Conservation (phyloP, 768 basidiomycete genomes). For the Galerina sulciceps region DNA sequence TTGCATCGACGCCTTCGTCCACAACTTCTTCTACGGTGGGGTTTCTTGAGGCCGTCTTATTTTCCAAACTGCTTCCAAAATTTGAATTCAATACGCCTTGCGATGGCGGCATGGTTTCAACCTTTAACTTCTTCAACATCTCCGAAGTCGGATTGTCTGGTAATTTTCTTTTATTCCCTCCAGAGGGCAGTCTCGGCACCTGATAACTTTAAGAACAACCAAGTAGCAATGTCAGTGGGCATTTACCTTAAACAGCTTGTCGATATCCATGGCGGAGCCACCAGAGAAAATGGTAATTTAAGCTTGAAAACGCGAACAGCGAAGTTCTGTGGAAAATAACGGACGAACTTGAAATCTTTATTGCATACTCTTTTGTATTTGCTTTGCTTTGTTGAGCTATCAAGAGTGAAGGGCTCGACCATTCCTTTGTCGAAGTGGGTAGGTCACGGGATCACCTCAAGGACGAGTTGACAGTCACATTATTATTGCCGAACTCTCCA, state of each 20-base stretch:
- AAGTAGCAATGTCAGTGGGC: neutral
- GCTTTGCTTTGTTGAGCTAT: no score
- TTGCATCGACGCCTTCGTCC: constrained; percentile 47
- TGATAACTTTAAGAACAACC: constrained; percentile 22
- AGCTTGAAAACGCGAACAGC: no score
- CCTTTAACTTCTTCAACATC: constrained; percentile 79
- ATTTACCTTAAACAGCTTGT: constrained; percentile 54
- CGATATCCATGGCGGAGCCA: constrained; percentile 45
- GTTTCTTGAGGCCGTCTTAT: constrained; percentile 37
- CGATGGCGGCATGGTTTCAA: constrained; percentile 42
- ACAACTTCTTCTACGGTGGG: constrained; percentile 68
- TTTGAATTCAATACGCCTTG: constrained; percentile 2
- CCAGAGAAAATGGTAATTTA: no score
- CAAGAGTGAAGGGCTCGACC: no score
- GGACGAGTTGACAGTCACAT: no score
- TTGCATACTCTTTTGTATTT: no score
- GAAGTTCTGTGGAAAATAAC: no score
- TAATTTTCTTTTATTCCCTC: constrained; percentile 73
- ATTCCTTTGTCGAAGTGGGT: no score
- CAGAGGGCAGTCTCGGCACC: constrained; percentile 70
- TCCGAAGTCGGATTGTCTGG: constrained; percentile 79
- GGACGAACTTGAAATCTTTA: no score
- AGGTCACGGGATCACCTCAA: no score
- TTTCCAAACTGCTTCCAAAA: constrained; percentile 21
- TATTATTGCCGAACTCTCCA: neutral